A percentile compares a stretch with the other conserved stretches of the same genome.
Evolutionary conservation across 1,139 yeast species (phyloP).

Genomic region (Ashbya aceris): DNA sequence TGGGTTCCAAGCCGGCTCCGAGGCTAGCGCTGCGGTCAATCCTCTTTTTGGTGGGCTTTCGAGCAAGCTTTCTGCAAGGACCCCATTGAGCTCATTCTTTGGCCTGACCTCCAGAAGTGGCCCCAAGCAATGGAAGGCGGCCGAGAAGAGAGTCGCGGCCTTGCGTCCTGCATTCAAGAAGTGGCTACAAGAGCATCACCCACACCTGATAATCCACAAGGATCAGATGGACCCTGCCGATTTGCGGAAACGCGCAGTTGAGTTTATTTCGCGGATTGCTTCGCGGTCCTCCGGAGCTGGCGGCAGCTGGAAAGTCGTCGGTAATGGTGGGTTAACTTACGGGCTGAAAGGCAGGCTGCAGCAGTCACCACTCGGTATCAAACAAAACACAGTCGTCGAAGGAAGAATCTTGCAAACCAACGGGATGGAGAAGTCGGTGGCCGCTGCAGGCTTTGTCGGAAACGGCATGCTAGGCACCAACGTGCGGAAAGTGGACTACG

Average conservation of each 20-base stretch:
- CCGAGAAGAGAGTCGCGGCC: slow-evolving; percentile 12
- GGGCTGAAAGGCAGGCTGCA: slow-evolving; percentile 59
- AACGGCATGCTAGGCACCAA: slow-evolving; percentile 24
- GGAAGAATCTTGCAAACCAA: slow-evolving; percentile 54
- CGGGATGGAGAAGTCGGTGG: slow-evolving; percentile 40
- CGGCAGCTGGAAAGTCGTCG: slow-evolving; percentile 35
- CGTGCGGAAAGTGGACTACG: slow-evolving; percentile 19
- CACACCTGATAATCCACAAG: slow-evolving; percentile 29
- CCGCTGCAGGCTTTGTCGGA: slow-evolving; percentile 68
- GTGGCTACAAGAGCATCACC: slow-evolving; percentile 34
- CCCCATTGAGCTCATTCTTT: slow-evolving; percentile 16
- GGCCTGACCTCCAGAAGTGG: slow-evolving; percentile 8
- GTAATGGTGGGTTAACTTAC: slow-evolving; percentile 69
- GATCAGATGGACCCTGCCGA: slow-evolving; percentile 25
- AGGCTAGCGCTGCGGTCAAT: slow-evolving; percentile 21
- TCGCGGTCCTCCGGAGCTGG: slow-evolving; percentile 6
- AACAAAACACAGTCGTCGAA: slow-evolving; percentile 49
- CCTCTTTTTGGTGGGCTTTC: slow-evolving; percentile 29
- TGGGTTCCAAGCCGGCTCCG: too few species aligned
- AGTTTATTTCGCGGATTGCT: slow-evolving; percentile 28
- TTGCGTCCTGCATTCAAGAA: slow-evolving; percentile 31
- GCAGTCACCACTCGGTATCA: slow-evolving; percentile 69
- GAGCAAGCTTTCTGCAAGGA: slow-evolving; percentile 13
- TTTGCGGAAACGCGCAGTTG: slow-evolving; percentile 31
- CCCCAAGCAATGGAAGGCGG: slow-evolving; percentile 11